Evolutionary conservation across 1,284 basidiomycete species (phyloP).

Genomic region (Ustilago cynodontis): DNA sequence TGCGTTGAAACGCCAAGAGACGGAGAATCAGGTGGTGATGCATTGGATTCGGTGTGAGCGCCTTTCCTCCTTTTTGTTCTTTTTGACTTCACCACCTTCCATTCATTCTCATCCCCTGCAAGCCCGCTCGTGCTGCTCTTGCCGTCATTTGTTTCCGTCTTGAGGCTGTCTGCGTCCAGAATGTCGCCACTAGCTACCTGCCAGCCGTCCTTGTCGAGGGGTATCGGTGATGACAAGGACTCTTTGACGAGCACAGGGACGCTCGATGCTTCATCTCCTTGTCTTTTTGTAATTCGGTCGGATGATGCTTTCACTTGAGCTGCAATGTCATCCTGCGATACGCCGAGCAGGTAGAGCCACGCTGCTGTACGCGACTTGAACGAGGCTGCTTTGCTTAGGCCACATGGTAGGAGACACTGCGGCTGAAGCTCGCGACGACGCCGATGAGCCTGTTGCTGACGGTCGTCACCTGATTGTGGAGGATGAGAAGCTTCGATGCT

Average conservation of each 20-base stretch:
- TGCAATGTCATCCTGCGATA: constrained; percentile 2
- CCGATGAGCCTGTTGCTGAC: not conserved
- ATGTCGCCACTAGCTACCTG: constrained; percentile 32
- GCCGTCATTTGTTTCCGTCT: no score
- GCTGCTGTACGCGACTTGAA: constrained; percentile 4
- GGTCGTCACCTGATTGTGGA: no score
- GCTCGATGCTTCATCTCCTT: not conserved
- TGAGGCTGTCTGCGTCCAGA: not conserved
- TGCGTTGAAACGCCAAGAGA: not conserved
- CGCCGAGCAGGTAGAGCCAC: constrained; percentile 27
- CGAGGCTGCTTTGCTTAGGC: not conserved
- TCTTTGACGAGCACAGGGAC: constrained; percentile 1
- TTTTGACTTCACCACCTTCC: constrained; percentile 46
- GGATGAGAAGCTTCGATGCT: not conserved
- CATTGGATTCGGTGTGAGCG: not conserved
- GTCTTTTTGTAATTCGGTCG: not conserved
- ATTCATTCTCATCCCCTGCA: constrained; percentile 16
- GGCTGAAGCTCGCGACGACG: constrained; percentile 22
- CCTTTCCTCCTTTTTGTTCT: constrained; percentile 18
- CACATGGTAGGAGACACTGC: constrained; percentile 16
- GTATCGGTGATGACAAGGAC: constrained; percentile 10
- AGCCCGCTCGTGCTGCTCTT: not conserved
- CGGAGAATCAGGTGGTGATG: constrained; percentile 7
- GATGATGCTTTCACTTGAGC: not conserved
- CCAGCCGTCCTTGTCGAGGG: constrained; percentile 50